A percentile compares a stretch with the other conserved stretches of the same genome.
Evolutionary conservation across 2,329 filamentous ascomycete species (phyloP).

Genomic region (Fusarium hainanense): DNA sequence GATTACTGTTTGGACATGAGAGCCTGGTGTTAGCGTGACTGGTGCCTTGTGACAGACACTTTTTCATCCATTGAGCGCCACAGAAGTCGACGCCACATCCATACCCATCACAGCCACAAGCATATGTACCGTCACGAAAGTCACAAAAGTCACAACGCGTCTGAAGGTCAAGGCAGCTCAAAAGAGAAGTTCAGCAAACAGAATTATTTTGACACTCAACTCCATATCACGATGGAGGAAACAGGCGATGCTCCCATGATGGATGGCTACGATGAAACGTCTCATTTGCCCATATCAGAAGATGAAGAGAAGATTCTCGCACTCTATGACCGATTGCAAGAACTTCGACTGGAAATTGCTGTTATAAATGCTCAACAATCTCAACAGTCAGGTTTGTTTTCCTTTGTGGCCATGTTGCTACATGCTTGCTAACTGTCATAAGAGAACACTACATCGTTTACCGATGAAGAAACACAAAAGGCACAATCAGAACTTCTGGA

Average conservation of each 20-base stretch:
- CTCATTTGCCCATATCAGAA: conserved; percentile 67
- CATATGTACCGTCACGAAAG: conserved; percentile 1
- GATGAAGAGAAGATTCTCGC: conserved; percentile 74
- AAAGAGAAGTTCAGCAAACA: not conserved
- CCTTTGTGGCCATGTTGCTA: not conserved
- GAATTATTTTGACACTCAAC: not conserved
- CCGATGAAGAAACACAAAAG: conserved; percentile 63
- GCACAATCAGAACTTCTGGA: conserved; percentile 76
- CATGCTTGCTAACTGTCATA: conserved; percentile 21
- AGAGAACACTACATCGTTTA: conserved; percentile 49
- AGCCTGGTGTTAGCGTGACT: conserved; percentile 48
- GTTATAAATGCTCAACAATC: conserved; percentile 66
- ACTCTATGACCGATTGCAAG: conserved; percentile 77
- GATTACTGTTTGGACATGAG: conserved; percentile 35
- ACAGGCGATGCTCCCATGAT: conserved; percentile 46
- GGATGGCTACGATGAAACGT: conserved; percentile 49
- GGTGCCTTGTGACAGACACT: conserved; percentile 48
- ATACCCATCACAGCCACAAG: conserved; percentile 26
- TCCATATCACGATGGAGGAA: conserved; percentile 44
- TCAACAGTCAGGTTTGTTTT: conserved; percentile 50
- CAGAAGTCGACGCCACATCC: conserved; percentile 22
- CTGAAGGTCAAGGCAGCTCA: conserved; percentile 3
- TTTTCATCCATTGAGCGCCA: conserved; percentile 38
- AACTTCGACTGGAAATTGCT: conserved; percentile 77
- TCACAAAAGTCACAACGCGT: conserved; percentile 17